These are phyloP conservation scores for Aspergillus neoniger DNA, from an alignment of 2,329 filamentous ascomycete species.

Conservation along the genomic window DNA sequence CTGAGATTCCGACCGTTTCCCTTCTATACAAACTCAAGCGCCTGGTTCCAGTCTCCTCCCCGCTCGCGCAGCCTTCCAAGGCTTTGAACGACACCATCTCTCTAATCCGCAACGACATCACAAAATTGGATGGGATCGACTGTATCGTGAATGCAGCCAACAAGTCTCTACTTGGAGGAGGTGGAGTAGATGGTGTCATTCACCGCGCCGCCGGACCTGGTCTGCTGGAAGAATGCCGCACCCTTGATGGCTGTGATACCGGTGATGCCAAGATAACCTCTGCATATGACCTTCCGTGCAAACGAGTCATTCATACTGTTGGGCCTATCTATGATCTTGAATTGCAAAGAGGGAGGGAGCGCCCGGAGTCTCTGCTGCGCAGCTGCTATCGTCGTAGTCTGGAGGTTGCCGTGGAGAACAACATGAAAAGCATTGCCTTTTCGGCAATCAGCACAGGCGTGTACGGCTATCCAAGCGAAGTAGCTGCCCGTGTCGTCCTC, in stretches of 20 bases:
- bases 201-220: constrained; percentile 74
- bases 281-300: constrained; percentile 73
- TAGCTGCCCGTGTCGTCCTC: constrained; percentile 73
- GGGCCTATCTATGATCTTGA: constrained; percentile 70
- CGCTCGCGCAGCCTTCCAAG: constrained; percentile 47
- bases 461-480: constrained; percentile 78
- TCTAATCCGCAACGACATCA: constrained; percentile 77
- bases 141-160: constrained; percentile 96
- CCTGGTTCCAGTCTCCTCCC: constrained; percentile 42
- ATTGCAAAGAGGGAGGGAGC: constrained; percentile 36
- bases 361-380: constrained; percentile 50
- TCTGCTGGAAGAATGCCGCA: constrained; percentile 71
- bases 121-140: constrained; percentile 67
- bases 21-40: constrained; percentile 65
- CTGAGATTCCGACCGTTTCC: constrained; percentile 47
- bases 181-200: constrained; percentile 89
- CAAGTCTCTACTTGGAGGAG: constrained; percentile 72
- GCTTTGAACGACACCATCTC: constrained; percentile 59
- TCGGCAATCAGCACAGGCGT: constrained; percentile 83
- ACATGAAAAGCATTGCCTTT: constrained; percentile 75
- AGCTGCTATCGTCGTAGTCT: constrained; percentile 72
- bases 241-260: constrained; percentile 70
- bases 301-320: constrained; percentile 84
- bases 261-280: constrained; percentile 81
- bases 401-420: constrained; percentile 68